Base-by-base conservation (phyloP, 148 eudicot genomes). In the Amaranthus hypochondriacus region DNA sequence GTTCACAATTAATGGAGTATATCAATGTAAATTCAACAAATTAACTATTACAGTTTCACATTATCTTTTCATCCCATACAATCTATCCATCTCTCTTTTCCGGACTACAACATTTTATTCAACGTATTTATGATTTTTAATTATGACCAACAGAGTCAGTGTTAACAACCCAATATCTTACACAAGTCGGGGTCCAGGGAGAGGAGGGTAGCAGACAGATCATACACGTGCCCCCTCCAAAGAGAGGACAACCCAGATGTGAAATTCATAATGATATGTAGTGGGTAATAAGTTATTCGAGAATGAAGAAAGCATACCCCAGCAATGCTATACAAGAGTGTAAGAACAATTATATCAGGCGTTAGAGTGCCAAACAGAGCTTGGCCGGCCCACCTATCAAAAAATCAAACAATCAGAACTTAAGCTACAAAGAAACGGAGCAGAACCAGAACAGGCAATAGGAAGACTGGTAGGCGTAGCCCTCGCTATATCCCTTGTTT, bases 331-430 rank as follows among this genome's bases (percentile, higher is more conserved):
- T 94, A 94, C 82, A 94, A 78, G 62, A 94, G 92, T 39, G 98
- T 94, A 56, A 94, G 94, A 72, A 94, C 90, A 62, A 94, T 69
- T 66, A 94, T 74, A 73, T 94, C 98, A 63, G 90, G 98, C 43
- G 93, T 92, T 56, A 94, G 90, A 49, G 92, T 94, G 72, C 98
- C 98, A 81, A 94, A 94, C 70, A 94, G 85, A 74, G 97, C 96
- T 87, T 94, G 98, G 76, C 98, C 98, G 62, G 98, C 98, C 98
- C 98, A 94, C 98, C 98, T 94, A 75, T 15, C 39, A 28, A 68
- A 44, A 28, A 28, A 28, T 28, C 39, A 68, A 72, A 73, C 21
- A 62, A 76, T 78, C 73, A 71, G 15, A 12, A 67, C 28, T 14
- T 28, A 10, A 70, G 57, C 50, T 39, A 62, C 63, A 11, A 68